These are phyloP conservation scores for Dothideomycetes sp. DNA, from an alignment of 2,329 filamentous ascomycete species.

Conservation along the genomic window DNA sequence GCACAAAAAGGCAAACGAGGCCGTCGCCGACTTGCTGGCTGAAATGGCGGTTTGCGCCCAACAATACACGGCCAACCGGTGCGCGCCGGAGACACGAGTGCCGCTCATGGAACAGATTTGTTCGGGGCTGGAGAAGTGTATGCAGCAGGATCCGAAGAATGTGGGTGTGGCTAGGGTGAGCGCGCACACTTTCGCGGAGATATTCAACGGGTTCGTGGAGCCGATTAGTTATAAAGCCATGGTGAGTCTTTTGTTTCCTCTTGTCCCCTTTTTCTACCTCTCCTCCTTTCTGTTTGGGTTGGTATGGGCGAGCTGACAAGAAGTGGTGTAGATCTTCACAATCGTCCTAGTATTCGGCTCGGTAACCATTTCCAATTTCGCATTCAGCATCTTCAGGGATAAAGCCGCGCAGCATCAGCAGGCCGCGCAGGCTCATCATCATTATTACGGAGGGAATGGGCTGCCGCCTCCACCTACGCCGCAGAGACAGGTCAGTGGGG, in stretches of 20 bases:
- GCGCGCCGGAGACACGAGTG: conserved; percentile 52
- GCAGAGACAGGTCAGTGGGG: conserved; percentile 20
- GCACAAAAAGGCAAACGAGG: conserved; percentile 56
- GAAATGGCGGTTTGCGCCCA: conserved; percentile 64
- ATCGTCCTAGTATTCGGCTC: conserved; percentile 37
- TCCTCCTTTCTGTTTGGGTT: conserved; percentile 1
- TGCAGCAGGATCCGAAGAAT: conserved; percentile 68
- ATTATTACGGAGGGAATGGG: conserved; percentile 12
- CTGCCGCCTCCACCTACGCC: conserved; percentile 21
- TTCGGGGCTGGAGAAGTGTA: conserved; percentile 74
- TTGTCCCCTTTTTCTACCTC: neutral
- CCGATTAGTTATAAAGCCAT: conserved; percentile 78
- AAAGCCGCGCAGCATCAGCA: conserved; percentile 19
- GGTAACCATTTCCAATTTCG: conserved; percentile 48
- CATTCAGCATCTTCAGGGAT: conserved; percentile 44
- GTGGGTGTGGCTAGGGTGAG: conserved; percentile 72
- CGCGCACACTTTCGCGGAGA: conserved; percentile 79
- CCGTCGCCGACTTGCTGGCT: conserved; percentile 56
- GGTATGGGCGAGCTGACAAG: conserved; percentile 24
- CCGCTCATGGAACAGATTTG: conserved; percentile 67
- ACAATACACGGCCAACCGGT: conserved; percentile 67
- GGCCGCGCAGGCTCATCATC: conserved; percentile 9
- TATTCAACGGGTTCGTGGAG: conserved; percentile 89
- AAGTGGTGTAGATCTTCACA: conserved; percentile 37
- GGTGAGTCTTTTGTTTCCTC: conserved; percentile 30